A percentile compares a stretch with the other conserved stretches of the same genome.
These are phyloP conservation scores for Kappamyces sp. DNA, from an alignment of 192 early-diverging fungal genomes.

Conservation along the genomic window DNA sequence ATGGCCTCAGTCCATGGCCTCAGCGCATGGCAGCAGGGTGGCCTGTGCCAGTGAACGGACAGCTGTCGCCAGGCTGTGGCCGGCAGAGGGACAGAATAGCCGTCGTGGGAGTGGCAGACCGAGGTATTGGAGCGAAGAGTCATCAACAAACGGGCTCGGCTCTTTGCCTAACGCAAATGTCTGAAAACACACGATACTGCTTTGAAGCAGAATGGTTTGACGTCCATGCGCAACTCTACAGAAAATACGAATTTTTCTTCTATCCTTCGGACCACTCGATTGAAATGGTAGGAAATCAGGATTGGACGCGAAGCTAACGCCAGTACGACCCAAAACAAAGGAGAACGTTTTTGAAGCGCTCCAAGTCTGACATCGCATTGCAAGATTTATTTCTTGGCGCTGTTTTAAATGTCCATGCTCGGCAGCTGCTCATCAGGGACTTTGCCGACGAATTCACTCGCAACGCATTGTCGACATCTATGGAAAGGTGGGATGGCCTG, in stretches of 20 bases:
- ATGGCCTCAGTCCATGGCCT: too few relatives aligned
- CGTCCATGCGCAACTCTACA: conserved; percentile 42
- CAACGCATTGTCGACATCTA: conserved; percentile 22
- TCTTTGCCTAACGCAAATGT: conserved; percentile 2
- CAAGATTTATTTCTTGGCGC: conserved; percentile 49
- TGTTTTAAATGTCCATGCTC: conserved; percentile 42
- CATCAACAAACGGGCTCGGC: background rate
- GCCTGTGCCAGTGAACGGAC: too few relatives aligned
- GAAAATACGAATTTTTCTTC: conserved; percentile 54
- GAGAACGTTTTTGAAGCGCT: conserved; percentile 50
- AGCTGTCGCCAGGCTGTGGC: too few relatives aligned
- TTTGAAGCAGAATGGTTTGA: conserved; percentile 54
- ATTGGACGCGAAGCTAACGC: background rate
- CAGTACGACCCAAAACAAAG: conserved; percentile 54
- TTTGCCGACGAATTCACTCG: conserved; percentile 53
- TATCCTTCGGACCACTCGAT: conserved; percentile 46
- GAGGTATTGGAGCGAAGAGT: background rate
- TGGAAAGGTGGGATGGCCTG: conserved; percentile 37
- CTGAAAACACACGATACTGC: conserved; percentile 25
- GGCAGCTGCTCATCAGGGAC: conserved; percentile 41
- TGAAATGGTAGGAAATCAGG: conserved; percentile 45
- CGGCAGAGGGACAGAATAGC: too few relatives aligned
- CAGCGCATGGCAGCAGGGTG: too few relatives aligned
- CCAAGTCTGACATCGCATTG: conserved; percentile 34
- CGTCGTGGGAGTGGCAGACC: too few relatives aligned